These are phyloP conservation scores for Thuja plicata DNA, from an alignment of 83 land plant genomes.

Conservation along the genomic window DNA sequence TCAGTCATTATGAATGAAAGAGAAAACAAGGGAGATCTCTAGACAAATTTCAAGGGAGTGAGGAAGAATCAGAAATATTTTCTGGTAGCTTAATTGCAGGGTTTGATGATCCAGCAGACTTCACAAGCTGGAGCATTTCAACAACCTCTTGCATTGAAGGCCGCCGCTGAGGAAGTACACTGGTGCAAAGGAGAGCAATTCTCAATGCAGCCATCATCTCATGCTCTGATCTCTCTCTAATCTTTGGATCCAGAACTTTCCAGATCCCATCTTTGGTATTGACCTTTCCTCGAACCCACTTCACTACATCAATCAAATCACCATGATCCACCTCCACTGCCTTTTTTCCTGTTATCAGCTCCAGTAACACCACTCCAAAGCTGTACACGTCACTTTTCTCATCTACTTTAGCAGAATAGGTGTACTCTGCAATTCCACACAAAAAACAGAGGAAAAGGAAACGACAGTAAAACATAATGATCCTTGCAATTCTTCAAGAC, in stretches of 20 bases:
- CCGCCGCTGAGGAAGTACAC: conserved; percentile 45
- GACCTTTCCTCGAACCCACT: conserved; percentile 55
- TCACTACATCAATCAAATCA: conserved; percentile 46
- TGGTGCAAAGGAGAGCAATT: conserved; percentile 47
- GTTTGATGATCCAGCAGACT: conserved; percentile 2
- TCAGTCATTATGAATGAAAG: background rate
- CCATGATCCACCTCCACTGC: conserved; percentile 34
- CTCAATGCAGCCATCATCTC: conserved; percentile 44
- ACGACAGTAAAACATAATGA: background rate
- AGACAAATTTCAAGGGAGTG: background rate
- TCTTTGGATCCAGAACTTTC: conserved; percentile 46
- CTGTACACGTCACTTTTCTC: conserved; percentile 59
- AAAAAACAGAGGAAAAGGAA: background rate
- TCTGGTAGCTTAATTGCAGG: background rate
- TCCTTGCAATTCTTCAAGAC: background rate
- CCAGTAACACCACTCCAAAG: conserved; percentile 57
- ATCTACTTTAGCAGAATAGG: conserved; percentile 39
- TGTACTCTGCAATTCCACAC: conserved; percentile 30
- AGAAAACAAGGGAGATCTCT: background rate
- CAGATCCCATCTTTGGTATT: conserved; percentile 44
- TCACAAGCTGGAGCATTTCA: conserved; percentile 31
- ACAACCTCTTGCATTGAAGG: conserved; percentile 52
- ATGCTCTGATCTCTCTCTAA: conserved; percentile 23
- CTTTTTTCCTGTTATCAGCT: conserved; percentile 48
- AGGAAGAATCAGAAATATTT: background rate